Evolutionary conservation across 1,139 yeast genomes (phyloP).

Genomic region (Saccharomyces hybrid): DNA sequence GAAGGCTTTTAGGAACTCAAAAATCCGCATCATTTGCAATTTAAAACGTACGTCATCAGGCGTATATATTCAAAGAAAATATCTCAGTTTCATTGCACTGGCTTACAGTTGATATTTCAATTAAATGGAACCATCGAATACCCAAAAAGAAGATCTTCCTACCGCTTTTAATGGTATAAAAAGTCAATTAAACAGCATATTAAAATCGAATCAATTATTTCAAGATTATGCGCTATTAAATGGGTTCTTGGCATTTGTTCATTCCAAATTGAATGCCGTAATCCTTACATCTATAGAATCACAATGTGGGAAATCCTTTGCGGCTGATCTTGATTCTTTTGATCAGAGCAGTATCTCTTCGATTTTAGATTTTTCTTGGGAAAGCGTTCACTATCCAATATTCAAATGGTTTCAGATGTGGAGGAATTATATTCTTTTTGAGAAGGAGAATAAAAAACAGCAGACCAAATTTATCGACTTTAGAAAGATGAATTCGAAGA

Average conservation of each 20-base stretch:
- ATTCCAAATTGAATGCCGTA: constrained; percentile 19
- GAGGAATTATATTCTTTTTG: constrained; percentile 21
- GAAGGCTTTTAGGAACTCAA: background rate
- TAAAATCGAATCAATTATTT: constrained; percentile 19
- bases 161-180: constrained; percentile 3
- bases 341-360: constrained; percentile 8
- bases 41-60: background rate
- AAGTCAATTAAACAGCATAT: constrained; percentile 18
- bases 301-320: constrained; percentile 3
- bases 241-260: constrained; percentile 27
- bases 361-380: constrained; percentile 47
- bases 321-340: background rate
- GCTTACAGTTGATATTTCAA: background rate
- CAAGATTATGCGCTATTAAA: constrained; percentile 26
- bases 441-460: constrained; percentile 17
- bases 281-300: constrained; percentile 8
- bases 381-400: constrained; percentile 55
- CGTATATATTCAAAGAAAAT: background rate
- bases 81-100: background rate
- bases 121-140: constrained; percentile 1
- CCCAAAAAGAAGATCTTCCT: constrained; percentile 3
- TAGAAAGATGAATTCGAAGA: constrained; percentile 47
- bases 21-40: background rate
- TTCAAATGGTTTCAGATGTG: constrained; percentile 42
- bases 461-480: constrained; percentile 43